These are phyloP conservation scores for Globisporangium cederbergense DNA, from an alignment of 352 stramenopile species.

Conservation along the genomic window DNA sequence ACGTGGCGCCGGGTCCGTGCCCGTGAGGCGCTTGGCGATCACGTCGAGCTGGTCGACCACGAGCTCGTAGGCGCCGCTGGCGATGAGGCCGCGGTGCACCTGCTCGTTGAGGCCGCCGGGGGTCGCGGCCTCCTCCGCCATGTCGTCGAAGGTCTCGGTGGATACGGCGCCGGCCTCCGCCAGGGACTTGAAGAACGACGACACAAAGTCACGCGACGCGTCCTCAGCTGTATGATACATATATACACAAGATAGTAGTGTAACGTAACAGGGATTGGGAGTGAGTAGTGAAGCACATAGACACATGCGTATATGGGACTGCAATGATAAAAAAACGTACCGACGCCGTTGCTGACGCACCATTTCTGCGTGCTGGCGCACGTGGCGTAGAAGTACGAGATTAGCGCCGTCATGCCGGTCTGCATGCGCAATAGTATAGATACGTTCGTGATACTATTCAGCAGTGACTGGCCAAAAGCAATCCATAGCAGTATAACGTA, in stretches of 20 bases:
- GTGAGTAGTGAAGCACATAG: not conserved
- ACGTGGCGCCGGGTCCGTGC: slow-evolving; percentile 55
- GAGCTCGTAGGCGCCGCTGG: slow-evolving; percentile 73
- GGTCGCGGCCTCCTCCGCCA: slow-evolving; percentile 81
- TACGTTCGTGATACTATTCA: not conserved
- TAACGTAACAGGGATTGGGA: not conserved
- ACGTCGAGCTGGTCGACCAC: slow-evolving; percentile 77
- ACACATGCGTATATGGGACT: not conserved
- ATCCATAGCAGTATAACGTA: slow-evolving; percentile 16
- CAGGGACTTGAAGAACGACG: slow-evolving; percentile 82
- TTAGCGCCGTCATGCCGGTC: slow-evolving; percentile 83
- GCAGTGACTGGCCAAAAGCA: not conserved
- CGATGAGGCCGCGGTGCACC: slow-evolving; percentile 65
- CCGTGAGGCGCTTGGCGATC: slow-evolving; percentile 80
- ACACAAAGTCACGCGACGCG: slow-evolving; percentile 75
- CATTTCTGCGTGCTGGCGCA: slow-evolving; percentile 81
- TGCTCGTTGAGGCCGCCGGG: slow-evolving; percentile 83
- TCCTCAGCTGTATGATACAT: slow-evolving; percentile 35
- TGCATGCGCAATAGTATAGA: slow-evolving; percentile 14
- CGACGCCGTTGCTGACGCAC: slow-evolving; percentile 84
- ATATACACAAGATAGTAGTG: not conserved
- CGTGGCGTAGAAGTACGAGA: slow-evolving; percentile 86
- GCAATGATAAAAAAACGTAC: slow-evolving; percentile 28
- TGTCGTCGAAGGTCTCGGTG: slow-evolving; percentile 73
- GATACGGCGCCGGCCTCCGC: slow-evolving; percentile 69